A percentile compares a stretch with the other conserved stretches of the same genome.
Conservation (phyloP, 75 land plant species). For the Pinus taeda region DNA sequence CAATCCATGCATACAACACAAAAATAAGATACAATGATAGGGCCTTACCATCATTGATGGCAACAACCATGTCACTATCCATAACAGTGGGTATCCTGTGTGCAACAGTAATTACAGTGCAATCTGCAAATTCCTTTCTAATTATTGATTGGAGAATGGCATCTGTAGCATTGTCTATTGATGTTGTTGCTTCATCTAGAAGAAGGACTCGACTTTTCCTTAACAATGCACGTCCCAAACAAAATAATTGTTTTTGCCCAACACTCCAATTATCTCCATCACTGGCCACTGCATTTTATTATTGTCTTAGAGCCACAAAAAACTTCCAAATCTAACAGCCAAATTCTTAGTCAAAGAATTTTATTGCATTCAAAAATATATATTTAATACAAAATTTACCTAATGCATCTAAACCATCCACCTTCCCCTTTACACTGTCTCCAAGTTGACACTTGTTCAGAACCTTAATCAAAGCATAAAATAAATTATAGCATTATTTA, state of each 20-base stretch:
- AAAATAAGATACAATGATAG: neutral
- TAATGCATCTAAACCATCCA: slow-evolving; percentile 14
- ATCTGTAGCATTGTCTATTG: slow-evolving; percentile 25
- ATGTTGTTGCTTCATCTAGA: slow-evolving; percentile 33
- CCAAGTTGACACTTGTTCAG: slow-evolving; percentile 43
- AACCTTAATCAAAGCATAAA: slow-evolving; percentile 17
- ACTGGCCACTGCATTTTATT: slow-evolving; percentile 15
- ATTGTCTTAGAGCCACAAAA: neutral
- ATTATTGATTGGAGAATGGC: slow-evolving; percentile 24
- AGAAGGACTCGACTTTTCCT: slow-evolving; percentile 25
- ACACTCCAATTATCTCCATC: slow-evolving; percentile 37
- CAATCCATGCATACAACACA: neutral
- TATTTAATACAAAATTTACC: neutral
- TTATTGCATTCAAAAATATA: neutral
- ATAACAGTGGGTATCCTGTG: no score
- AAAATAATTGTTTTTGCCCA: slow-evolving; percentile 27
- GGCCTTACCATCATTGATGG: slow-evolving; percentile 31
- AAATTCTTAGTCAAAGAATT: neutral
- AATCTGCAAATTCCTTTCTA: slow-evolving; percentile 20
- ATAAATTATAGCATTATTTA: neutral
- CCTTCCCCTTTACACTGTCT: slow-evolving; percentile 24
- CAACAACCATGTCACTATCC: neutral
- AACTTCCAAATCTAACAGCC: neutral
- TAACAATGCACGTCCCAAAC: slow-evolving; percentile 25
- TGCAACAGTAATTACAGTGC: slow-evolving; percentile 25